Evolutionary conservation across 208 protist genomes (phyloP).

Genomic region (Eutreptiella sp.): DNA sequence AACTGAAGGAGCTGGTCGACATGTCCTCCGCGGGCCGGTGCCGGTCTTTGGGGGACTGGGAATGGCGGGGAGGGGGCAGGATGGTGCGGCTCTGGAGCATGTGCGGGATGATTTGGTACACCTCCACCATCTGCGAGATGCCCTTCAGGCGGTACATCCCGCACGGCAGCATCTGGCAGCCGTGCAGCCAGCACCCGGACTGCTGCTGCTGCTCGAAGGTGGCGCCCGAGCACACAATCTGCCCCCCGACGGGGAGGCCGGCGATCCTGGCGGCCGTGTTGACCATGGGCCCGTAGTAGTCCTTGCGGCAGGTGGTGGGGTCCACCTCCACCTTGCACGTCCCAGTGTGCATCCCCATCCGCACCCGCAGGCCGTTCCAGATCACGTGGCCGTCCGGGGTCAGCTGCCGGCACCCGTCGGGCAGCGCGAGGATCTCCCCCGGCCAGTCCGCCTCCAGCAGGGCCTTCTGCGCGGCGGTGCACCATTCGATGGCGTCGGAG

Average conservation of each 20-base stretch:
- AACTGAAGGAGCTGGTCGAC: too few relatives aligned
- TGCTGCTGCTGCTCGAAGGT: neutral
- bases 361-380: slow-evolving; percentile 41
- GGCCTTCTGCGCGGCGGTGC: slow-evolving; percentile 5
- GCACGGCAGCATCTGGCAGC: neutral
- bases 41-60: too few relatives aligned
- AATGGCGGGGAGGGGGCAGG: too few relatives aligned
- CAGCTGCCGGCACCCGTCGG: slow-evolving; percentile 1
- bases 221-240: slow-evolving; percentile 10
- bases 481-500: slow-evolving; percentile 1
- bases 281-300: slow-evolving; percentile 48
- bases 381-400: slow-evolving; percentile 2
- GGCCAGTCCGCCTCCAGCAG: slow-evolving; percentile 32
- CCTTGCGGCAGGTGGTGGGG: slow-evolving; percentile 33
- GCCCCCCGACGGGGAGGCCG: slow-evolving; percentile 29
- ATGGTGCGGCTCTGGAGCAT: neutral
- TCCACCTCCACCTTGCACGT: slow-evolving; percentile 20
- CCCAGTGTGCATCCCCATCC: slow-evolving; percentile 48
- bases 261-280: slow-evolving; percentile 40
- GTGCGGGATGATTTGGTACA: slow-evolving; percentile 22
- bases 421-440: neutral
- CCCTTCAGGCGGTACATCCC: slow-evolving; percentile 11
- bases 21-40: too few relatives aligned
- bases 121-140: neutral
- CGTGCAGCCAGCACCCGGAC: neutral